Evolutionary conservation across 257 asterid species (phyloP).

Genomic region (Rubia yunnanensis): DNA sequence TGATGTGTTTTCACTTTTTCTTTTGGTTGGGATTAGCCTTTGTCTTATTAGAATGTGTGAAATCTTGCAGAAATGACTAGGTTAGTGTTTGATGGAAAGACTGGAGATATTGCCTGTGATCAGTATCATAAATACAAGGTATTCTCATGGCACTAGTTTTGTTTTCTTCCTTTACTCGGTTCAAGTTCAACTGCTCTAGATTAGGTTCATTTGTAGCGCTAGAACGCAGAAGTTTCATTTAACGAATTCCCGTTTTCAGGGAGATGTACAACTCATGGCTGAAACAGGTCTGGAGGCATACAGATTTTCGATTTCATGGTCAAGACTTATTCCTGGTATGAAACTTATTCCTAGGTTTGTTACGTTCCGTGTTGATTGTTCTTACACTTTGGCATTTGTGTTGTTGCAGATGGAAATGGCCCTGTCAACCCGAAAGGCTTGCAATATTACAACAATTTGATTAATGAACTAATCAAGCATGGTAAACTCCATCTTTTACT

Average conservation of each 20-base stretch:
- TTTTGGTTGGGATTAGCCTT: no score
- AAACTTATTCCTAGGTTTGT: background rate
- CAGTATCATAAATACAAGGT: conserved; percentile 32
- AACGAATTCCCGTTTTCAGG: conserved; percentile 7
- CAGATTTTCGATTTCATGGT: conserved; percentile 28
- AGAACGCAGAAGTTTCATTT: background rate
- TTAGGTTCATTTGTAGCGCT: no score
- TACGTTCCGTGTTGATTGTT: background rate
- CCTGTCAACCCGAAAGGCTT: conserved; percentile 33
- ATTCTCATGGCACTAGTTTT: background rate
- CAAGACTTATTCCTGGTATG: conserved; percentile 26
- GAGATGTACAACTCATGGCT: conserved; percentile 20
- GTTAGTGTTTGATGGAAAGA: conserved; percentile 9
- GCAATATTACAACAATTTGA: conserved; percentile 45
- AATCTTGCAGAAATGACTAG: background rate
- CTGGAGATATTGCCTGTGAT: conserved; percentile 25
- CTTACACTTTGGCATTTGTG: background rate
- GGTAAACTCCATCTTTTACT: conserved; percentile 15
- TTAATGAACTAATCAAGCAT: conserved; percentile 33
- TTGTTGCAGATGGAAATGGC: conserved; percentile 23
- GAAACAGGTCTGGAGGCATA: conserved; percentile 18
- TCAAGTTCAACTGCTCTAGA: no score
- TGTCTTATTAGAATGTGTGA: background rate
- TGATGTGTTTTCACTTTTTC: background rate
- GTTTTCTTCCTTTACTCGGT: background rate